Evolutionary conservation across 805 yeast species (phyloP).

Genomic region (Cyberlindnera petersonii): DNA sequence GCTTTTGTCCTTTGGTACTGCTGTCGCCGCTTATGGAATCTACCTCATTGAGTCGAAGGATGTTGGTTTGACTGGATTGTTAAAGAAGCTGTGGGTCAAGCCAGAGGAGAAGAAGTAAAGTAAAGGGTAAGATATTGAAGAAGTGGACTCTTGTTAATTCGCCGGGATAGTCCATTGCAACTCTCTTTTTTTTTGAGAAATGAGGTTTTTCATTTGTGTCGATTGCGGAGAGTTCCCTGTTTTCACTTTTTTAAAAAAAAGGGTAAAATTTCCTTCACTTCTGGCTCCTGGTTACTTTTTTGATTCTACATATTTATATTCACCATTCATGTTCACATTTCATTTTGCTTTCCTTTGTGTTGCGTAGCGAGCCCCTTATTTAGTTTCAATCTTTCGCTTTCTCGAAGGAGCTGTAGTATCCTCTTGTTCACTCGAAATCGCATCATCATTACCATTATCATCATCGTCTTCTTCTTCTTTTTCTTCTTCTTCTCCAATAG

Average conservation of each 20-base stretch:
- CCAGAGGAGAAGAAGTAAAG: conserved; percentile 22
- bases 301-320: conserved; percentile 7
- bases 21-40: conserved; percentile 64
- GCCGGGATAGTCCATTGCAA: neutral
- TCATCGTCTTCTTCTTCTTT: neutral
- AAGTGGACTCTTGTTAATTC: neutral
- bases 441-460: neutral
- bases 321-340: neutral
- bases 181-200: neutral
- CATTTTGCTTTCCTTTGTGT: neutral
- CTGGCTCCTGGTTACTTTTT: conserved; percentile 8
- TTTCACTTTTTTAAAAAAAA: conserved; percentile 4
- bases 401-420: too few relatives aligned
- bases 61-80: conserved; percentile 55
- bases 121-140: neutral
- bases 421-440: neutral
- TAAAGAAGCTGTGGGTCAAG: conserved; percentile 52
- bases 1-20: conserved; percentile 58
- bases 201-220: neutral
- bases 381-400: too few relatives aligned
- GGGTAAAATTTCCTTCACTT: too few relatives aligned
- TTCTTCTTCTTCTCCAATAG: neutral
- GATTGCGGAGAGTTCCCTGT: neutral
- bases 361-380: neutral
- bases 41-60: conserved; percentile 64